phyloP scores from a whole-genome alignment of 2,329 filamentous ascomycete genomes.

The Cadophora sp. region DNA sequence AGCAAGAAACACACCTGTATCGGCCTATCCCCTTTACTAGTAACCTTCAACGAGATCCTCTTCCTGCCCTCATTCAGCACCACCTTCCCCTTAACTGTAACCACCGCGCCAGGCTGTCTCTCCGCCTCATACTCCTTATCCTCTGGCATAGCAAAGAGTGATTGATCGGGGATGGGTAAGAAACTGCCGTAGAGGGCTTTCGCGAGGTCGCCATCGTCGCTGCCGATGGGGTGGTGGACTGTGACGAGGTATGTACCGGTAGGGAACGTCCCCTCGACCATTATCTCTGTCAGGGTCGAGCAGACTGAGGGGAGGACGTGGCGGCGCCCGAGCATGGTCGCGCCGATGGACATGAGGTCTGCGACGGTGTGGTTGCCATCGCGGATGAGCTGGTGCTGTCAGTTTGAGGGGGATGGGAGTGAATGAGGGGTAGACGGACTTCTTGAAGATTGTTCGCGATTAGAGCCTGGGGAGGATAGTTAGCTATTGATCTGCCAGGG shows the following conservation, averaged over 20 bases:
- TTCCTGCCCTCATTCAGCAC: conserved; percentile 76
- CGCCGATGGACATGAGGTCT: conserved; percentile 90
- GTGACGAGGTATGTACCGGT: conserved; percentile 93
- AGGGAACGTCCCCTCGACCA: conserved; percentile 93
- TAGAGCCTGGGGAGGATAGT: conserved; percentile 60
- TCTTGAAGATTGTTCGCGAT: conserved; percentile 93
- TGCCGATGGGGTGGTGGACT: conserved; percentile 86
- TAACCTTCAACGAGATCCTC: conserved; percentile 77
- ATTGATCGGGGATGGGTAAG: conserved; percentile 75
- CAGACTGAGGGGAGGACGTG: conserved; percentile 88
- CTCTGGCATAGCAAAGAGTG: conserved; percentile 71
- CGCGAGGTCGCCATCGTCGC: conserved; percentile 85
- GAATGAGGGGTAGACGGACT: conserved; percentile 49
- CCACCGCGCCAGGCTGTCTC: conserved; percentile 79
- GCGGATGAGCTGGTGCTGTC: conserved; percentile 73
- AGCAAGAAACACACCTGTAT: conserved; percentile 69
- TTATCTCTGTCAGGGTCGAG: conserved; percentile 79
- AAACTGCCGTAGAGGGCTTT: conserved; percentile 92
- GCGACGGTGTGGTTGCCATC: conserved; percentile 93
- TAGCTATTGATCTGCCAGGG: conserved; percentile 6
- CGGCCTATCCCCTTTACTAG: conserved; percentile 86
- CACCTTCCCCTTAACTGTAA: conserved; percentile 71
- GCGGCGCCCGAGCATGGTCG: conserved; percentile 90
- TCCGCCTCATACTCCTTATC: conserved; percentile 69
- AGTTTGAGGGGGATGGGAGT: conserved; percentile 17